Evolutionary conservation across 2,329 filamentous ascomycete species (phyloP).

Genomic region (Nannizzia gypsea): DNA sequence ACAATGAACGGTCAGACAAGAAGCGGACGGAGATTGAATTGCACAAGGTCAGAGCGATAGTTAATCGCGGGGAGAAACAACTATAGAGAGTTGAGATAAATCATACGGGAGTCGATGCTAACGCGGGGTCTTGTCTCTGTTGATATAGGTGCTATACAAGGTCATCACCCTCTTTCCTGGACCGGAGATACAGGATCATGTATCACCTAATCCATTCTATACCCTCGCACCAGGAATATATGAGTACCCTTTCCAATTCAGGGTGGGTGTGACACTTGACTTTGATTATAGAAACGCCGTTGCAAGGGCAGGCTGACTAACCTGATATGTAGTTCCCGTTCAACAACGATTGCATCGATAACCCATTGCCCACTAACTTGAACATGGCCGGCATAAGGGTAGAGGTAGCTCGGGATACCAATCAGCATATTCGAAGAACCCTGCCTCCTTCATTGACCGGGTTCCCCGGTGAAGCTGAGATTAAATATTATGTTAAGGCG

Average conservation of each 20-base stretch:
- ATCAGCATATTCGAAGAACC: slow-evolving; percentile 66
- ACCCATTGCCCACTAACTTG: slow-evolving; percentile 36
- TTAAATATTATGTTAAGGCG: slow-evolving; percentile 90
- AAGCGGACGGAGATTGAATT: slow-evolving; percentile 38
- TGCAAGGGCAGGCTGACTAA: neutral
- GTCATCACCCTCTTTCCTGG: slow-evolving; percentile 37
- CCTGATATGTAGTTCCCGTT: slow-evolving; percentile 32
- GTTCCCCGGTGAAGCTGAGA: slow-evolving; percentile 76
- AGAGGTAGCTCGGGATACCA: slow-evolving; percentile 34
- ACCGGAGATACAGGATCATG: slow-evolving; percentile 29
- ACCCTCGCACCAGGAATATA: slow-evolving; percentile 37
- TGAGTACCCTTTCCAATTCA: slow-evolving; percentile 40
- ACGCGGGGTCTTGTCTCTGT: neutral
- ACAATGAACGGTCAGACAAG: slow-evolving; percentile 35
- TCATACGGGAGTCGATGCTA: neutral
- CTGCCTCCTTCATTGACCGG: slow-evolving; percentile 82
- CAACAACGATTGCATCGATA: slow-evolving; percentile 39
- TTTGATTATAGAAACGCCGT: neutral
- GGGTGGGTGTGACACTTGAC: slow-evolving; percentile 23
- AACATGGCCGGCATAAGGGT: slow-evolving; percentile 35
- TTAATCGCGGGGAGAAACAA: neutral
- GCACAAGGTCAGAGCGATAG: slow-evolving; percentile 32
- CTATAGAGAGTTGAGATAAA: neutral
- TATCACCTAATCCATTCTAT: slow-evolving; percentile 27
- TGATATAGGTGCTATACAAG: slow-evolving; percentile 36